These are phyloP conservation scores for Oxyria digyna DNA, from an alignment of 148 eudicot species.

Conservation along the genomic window DNA sequence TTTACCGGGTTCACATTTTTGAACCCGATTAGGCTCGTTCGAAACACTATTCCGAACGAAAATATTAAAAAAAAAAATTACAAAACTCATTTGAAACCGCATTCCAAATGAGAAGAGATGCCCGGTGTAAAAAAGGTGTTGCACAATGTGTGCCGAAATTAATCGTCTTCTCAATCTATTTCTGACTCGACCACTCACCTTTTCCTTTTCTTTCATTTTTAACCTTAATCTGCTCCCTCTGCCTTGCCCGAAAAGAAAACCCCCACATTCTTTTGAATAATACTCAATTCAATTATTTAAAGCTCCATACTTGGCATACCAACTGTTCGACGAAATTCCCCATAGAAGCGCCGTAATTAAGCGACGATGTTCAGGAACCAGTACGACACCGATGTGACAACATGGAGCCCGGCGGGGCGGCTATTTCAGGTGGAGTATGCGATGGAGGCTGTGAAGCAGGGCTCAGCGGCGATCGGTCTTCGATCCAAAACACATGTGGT, in stretches of 20 bases:
- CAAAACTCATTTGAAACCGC: no score
- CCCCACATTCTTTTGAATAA: neutral
- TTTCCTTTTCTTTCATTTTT: neutral
- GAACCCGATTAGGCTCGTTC: no score
- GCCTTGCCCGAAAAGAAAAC: slow-evolving; percentile 10
- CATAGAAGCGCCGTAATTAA: neutral
- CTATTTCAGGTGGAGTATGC: slow-evolving; percentile 94
- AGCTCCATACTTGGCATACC: neutral
- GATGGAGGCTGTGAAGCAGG: slow-evolving; percentile 98
- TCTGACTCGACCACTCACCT: neutral
- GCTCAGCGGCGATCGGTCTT: slow-evolving; percentile 87
- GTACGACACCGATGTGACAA: slow-evolving; percentile 96
- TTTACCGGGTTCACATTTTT: no score
- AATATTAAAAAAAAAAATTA: no score
- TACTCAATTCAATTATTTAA: neutral
- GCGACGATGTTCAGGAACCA: slow-evolving; percentile 78
- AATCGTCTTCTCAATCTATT: neutral
- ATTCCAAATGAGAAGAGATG: neutral
- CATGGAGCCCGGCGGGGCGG: slow-evolving; percentile 95
- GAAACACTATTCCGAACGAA: no score
- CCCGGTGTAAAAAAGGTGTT: no score
- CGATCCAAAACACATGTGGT: slow-evolving; percentile 86
- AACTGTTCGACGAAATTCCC: slow-evolving; percentile 6
- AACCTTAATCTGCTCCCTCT: neutral
- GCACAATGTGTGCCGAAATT: neutral